phyloP scores from a whole-genome alignment of 306 rosid genomes.

The Hippophae rhamnoides region DNA sequence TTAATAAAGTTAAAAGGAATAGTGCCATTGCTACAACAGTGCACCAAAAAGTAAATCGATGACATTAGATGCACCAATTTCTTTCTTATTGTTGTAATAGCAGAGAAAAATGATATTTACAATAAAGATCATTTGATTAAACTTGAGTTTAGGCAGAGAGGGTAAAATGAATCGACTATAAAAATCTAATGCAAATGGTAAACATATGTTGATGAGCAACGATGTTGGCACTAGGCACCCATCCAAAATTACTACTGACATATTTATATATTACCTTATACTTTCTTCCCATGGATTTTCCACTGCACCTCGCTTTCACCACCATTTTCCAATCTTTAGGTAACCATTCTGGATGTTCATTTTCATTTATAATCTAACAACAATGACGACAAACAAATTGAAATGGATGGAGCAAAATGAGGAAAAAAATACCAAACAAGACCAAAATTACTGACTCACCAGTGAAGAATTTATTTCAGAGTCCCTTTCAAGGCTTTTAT shows the following conservation, averaged over 20 bases:
- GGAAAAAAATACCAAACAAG: conserved; percentile 13
- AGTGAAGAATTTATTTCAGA: conserved; percentile 22
- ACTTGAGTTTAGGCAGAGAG: too few relatives aligned
- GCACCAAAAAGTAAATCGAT: too few relatives aligned
- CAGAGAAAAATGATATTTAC: too few relatives aligned
- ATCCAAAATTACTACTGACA: conserved; percentile 10
- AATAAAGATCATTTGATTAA: too few relatives aligned
- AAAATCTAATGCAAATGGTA: too few relatives aligned
- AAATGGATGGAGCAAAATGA: conserved; percentile 7
- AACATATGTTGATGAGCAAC: not conserved
- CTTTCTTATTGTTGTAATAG: too few relatives aligned
- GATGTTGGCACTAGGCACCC: not conserved
- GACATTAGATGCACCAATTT: too few relatives aligned
- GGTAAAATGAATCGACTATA: too few relatives aligned
- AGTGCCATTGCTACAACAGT: too few relatives aligned
- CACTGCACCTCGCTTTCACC: conserved; percentile 62
- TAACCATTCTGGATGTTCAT: conserved; percentile 68
- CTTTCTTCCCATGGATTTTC: conserved; percentile 39
- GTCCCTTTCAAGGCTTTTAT: conserved; percentile 1
- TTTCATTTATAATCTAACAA: conserved; percentile 33
- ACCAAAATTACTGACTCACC: conserved; percentile 43
- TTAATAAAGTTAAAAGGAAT: too few relatives aligned
- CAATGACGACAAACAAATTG: conserved; percentile 7
- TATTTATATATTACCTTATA: conserved; percentile 52
- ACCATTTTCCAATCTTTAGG: conserved; percentile 75